Evolutionary conservation across 352 stramenopile genomes (phyloP).

Genomic region (Globisporangium paddicum): DNA sequence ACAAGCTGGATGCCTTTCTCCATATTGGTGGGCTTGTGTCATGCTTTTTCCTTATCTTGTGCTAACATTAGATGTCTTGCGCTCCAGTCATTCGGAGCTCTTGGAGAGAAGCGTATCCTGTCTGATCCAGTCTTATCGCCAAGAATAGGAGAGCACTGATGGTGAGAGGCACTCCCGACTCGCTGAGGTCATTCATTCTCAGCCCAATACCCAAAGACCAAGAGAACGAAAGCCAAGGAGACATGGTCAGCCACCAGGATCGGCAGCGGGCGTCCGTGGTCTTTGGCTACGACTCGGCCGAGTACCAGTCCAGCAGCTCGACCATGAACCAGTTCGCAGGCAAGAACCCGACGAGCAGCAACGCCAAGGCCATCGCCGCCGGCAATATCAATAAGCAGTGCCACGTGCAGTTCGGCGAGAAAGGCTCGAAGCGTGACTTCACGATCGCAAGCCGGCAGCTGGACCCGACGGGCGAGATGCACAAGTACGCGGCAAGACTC

Average conservation of each 20-base stretch:
- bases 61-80: slow-evolving; percentile 8
- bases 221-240: slow-evolving; percentile 13
- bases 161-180: slow-evolving; percentile 20
- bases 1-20: neutral
- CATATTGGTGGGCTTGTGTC: neutral
- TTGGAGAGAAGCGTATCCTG: neutral
- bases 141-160: slow-evolving; percentile 4
- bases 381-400: slow-evolving; percentile 61
- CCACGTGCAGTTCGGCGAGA: slow-evolving; percentile 62
- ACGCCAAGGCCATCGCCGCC: slow-evolving; percentile 1
- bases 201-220: neutral
- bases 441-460: slow-evolving; percentile 42
- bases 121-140: slow-evolving; percentile 4
- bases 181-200: neutral
- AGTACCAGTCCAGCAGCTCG: slow-evolving; percentile 46
- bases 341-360: slow-evolving; percentile 6
- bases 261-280: slow-evolving; percentile 60
- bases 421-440: slow-evolving; percentile 55
- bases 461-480: slow-evolving; percentile 58
- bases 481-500: slow-evolving; percentile 56
- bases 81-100: neutral
- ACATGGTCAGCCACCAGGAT: slow-evolving; percentile 13
- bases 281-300: slow-evolving; percentile 48
- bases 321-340: slow-evolving; percentile 44
- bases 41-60: neutral